Percentiles rank a stretch among this genome's conserved stretches.
Conservation (phyloP, 805 yeast genomes). For the Komagataella ulmi region DNA sequence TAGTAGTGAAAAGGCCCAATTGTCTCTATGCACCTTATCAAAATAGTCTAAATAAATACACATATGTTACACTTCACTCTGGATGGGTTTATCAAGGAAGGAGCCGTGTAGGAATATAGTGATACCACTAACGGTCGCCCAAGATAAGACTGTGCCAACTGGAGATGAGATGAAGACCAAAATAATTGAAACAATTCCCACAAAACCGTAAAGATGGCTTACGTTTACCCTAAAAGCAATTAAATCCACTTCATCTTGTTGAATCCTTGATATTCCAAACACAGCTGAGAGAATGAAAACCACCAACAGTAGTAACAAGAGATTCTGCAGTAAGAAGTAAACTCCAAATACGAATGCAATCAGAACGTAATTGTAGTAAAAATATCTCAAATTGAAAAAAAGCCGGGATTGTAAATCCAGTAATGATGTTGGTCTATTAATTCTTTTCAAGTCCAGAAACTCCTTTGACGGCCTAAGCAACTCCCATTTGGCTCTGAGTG, state of each 20-base stretch:
- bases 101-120: conserved; percentile 79
- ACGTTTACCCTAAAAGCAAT: conserved; percentile 52
- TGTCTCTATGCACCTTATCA: neutral
- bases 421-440: conserved; percentile 74
- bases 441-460: conserved; percentile 75
- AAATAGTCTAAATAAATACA: neutral
- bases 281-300: conserved; percentile 26
- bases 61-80: conserved; percentile 24
- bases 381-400: conserved; percentile 71
- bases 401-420: conserved; percentile 78
- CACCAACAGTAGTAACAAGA: conserved; percentile 67
- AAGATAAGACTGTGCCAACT: conserved; percentile 81
- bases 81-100: conserved; percentile 89
- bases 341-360: conserved; percentile 56
- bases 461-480: conserved; percentile 77
- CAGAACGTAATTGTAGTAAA: conserved; percentile 70
- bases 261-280: conserved; percentile 26
- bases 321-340: conserved; percentile 76
- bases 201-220: conserved; percentile 73
- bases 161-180: conserved; percentile 66
- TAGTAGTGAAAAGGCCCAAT: neutral
- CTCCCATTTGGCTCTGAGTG: conserved; percentile 48
- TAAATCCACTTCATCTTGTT: conserved; percentile 15
- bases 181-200: conserved; percentile 43
- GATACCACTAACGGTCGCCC: conserved; percentile 73